phyloP scores from a whole-genome alignment of 768 basidiomycete species.

The Dioszegia hungarica region DNA sequence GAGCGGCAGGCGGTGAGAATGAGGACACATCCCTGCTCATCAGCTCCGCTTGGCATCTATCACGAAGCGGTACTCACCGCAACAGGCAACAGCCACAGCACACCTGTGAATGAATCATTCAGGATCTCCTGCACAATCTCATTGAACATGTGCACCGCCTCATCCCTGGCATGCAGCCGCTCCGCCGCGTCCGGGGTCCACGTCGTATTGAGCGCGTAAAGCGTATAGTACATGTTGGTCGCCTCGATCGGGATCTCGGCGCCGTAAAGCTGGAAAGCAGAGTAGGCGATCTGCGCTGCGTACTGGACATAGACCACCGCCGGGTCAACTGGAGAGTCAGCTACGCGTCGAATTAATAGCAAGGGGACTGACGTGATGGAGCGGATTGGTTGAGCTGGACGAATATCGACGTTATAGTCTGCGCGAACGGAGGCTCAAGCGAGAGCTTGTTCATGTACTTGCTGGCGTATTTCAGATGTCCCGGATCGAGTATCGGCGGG shows the following conservation, averaged over 20 bases:
- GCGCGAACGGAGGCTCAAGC: slow-evolving; percentile 4
- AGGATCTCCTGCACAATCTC: slow-evolving; percentile 25
- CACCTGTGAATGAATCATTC: slow-evolving; percentile 20
- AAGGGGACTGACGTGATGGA: neutral
- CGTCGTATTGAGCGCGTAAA: slow-evolving; percentile 28
- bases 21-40: slow-evolving; percentile 15
- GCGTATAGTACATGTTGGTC: slow-evolving; percentile 8
- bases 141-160: slow-evolving; percentile 11
- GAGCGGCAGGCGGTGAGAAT: slow-evolving; percentile 17
- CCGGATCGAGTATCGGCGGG: neutral
- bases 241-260: slow-evolving; percentile 18
- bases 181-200: slow-evolving; percentile 1
- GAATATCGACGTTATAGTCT: neutral
- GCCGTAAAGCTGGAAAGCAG: slow-evolving; percentile 24
- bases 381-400: neutral
- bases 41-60: neutral
- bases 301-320: slow-evolving; percentile 1
- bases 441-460: slow-evolving; percentile 1
- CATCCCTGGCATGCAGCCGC: neutral
- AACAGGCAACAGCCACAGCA: slow-evolving; percentile 36
- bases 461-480: neutral
- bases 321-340: slow-evolving; percentile 1
- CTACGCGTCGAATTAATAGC: neutral
- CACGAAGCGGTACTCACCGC: slow-evolving; percentile 20
- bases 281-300: slow-evolving; percentile 5